Evolutionary conservation across 768 basidiomycete genomes (phyloP).

Genomic region (Lactarius sp.): DNA sequence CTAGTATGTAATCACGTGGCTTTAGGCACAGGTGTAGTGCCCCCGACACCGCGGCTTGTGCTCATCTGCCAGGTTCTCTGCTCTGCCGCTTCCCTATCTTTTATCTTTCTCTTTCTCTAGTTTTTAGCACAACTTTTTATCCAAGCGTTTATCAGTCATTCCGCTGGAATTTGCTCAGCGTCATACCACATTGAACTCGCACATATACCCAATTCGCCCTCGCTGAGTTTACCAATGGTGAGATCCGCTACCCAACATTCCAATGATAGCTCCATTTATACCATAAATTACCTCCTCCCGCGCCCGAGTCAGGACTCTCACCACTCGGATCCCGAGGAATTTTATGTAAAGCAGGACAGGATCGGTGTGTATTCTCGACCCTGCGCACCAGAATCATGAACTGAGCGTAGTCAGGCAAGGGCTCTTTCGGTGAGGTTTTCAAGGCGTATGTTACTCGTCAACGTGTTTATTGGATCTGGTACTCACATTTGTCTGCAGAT

Average conservation of each 20-base stretch:
- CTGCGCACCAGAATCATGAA: conserved; percentile 8
- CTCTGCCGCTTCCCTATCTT: conserved; percentile 1
- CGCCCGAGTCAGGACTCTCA: conserved; percentile 48
- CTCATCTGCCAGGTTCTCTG: background rate
- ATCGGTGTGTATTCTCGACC: conserved; percentile 60
- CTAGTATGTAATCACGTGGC: conserved; percentile 3
- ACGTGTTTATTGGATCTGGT: conserved; percentile 12
- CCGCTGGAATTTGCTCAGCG: background rate
- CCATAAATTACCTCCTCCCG: conserved; percentile 15
- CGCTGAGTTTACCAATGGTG: conserved; percentile 27
- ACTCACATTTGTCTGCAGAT: conserved; percentile 44
- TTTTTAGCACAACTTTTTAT: conserved; percentile 2
- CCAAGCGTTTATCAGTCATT: background rate
- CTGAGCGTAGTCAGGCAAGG: conserved; percentile 63
- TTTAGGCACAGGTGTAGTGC: background rate
- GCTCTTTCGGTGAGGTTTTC: conserved; percentile 99
- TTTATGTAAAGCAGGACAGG: conserved; percentile 95
- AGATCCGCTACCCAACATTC: conserved; percentile 16
- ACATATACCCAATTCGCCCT: conserved; percentile 23
- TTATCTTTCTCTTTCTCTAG: conserved; percentile 11
- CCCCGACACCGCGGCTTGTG: background rate
- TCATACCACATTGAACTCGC: conserved; percentile 25
- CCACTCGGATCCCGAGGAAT: conserved; percentile 89
- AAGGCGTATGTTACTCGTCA: conserved; percentile 64
- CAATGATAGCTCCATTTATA: conserved; percentile 9